phyloP scores from a whole-genome alignment of 345 rosid genomes.

The Luvunga scandens region DNA sequence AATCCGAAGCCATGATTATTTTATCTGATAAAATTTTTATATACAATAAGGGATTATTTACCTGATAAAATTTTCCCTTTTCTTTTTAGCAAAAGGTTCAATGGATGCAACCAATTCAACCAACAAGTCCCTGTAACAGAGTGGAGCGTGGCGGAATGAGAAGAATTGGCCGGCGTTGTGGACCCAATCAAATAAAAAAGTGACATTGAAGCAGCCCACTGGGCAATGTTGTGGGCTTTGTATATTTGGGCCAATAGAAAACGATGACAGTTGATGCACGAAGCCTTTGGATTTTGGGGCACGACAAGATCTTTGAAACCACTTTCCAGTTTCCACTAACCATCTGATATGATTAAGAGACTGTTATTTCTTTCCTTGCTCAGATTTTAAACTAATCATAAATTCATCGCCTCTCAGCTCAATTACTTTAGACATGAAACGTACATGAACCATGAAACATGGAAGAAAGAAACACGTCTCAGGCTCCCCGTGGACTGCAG shows the following conservation, averaged over 20 bases:
- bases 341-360: not conserved
- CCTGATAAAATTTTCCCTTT: not conserved
- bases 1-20: too few species aligned
- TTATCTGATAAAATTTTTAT: too few species aligned
- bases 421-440: not conserved
- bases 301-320: not conserved
- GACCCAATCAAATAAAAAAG: not conserved
- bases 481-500: too few species aligned
- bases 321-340: not conserved
- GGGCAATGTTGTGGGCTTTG: not conserved
- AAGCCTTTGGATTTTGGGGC: too few species aligned
- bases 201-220: not conserved
- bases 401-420: not conserved
- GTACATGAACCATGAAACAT: not conserved
- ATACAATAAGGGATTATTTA: too few species aligned
- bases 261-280: too few species aligned
- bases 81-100: not conserved
- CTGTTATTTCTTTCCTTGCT: too few species aligned
- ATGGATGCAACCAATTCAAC: not conserved
- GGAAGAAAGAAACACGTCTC: not conserved
- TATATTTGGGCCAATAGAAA: not conserved
- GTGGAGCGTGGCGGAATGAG: not conserved
- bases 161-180: not conserved
- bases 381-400: not conserved
- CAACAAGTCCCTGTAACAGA: not conserved